Evolutionary conservation across 345 rosid species (phyloP).

Genomic region (Moricandia arvensis): DNA sequence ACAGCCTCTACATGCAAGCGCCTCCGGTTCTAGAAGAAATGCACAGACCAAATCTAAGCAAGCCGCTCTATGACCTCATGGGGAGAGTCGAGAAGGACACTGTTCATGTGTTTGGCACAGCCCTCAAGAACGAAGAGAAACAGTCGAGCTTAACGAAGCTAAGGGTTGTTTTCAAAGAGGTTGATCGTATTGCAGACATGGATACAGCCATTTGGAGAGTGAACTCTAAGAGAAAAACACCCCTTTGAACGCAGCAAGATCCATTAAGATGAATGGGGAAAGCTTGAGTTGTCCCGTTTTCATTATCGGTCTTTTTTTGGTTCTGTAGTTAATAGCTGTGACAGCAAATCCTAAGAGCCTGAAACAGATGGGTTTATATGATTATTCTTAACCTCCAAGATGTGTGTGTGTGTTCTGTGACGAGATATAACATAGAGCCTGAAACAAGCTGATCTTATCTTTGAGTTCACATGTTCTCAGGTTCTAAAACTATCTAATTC

Average conservation of each 20-base stretch:
- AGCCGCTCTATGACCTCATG: constrained; percentile 72
- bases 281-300: constrained; percentile 24
- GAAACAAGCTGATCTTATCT: neutral
- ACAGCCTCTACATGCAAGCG: constrained; percentile 88
- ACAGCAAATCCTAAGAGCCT: constrained; percentile 12
- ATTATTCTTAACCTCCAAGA: constrained; percentile 17
- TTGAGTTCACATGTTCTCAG: neutral
- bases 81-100: constrained; percentile 57
- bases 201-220: constrained; percentile 80
- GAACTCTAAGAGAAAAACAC: constrained; percentile 15
- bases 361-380: constrained; percentile 26
- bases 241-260: constrained; percentile 1
- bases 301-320: constrained; percentile 17
- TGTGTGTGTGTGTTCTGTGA: neutral
- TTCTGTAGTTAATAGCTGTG: constrained; percentile 14
- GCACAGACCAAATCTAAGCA: constrained; percentile 67
- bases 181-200: constrained; percentile 68
- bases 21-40: constrained; percentile 92
- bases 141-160: constrained; percentile 58
- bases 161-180: constrained; percentile 67
- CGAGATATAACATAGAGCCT: neutral
- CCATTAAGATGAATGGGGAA: constrained; percentile 20
- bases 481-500: neutral
- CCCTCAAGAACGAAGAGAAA: constrained; percentile 55
- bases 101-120: constrained; percentile 56